These are phyloP conservation scores for Circinella minor DNA, from an alignment of 371 early-diverging fungal genomes.

Conservation along the genomic window DNA sequence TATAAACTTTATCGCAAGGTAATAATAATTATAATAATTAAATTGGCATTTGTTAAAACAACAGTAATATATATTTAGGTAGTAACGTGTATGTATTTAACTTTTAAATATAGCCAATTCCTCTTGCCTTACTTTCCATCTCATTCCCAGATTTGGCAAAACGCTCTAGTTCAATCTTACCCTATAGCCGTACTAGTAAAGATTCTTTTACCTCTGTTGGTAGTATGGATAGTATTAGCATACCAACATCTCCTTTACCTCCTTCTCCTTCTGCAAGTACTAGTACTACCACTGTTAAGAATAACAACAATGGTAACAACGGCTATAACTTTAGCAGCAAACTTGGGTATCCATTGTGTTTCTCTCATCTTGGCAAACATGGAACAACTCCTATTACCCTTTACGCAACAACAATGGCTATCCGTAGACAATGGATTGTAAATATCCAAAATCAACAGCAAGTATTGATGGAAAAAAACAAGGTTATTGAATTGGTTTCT, in stretches of 20 bases:
- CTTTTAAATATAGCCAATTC: conserved; percentile 78
- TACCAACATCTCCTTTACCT: conserved; percentile 6
- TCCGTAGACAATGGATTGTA: conserved; percentile 83
- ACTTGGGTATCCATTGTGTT: conserved; percentile 65
- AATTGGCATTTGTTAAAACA: too few species aligned
- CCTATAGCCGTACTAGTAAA: conserved; percentile 35
- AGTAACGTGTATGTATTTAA: neutral
- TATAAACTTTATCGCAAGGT: conserved; percentile 48
- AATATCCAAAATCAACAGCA: conserved; percentile 78
- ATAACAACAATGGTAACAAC: neutral
- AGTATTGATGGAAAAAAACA: conserved; percentile 57
- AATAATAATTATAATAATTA: neutral
- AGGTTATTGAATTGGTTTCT: conserved; percentile 62
- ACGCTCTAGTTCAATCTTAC: conserved; percentile 42
- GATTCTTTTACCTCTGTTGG: conserved; percentile 17
- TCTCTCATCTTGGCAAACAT: conserved; percentile 79
- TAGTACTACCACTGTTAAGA: neutral
- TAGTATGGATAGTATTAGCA: conserved; percentile 15
- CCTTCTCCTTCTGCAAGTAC: conserved; percentile 14
- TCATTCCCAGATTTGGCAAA: conserved; percentile 62
- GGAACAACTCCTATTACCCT: conserved; percentile 70
- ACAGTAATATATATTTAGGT: neutral
- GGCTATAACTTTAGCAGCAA: conserved; percentile 20
- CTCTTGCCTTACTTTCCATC: conserved; percentile 70
- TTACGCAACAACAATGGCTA: conserved; percentile 73